Base-by-base conservation (phyloP, 352 stramenopile species). In the Discostella stelligera region DNA sequence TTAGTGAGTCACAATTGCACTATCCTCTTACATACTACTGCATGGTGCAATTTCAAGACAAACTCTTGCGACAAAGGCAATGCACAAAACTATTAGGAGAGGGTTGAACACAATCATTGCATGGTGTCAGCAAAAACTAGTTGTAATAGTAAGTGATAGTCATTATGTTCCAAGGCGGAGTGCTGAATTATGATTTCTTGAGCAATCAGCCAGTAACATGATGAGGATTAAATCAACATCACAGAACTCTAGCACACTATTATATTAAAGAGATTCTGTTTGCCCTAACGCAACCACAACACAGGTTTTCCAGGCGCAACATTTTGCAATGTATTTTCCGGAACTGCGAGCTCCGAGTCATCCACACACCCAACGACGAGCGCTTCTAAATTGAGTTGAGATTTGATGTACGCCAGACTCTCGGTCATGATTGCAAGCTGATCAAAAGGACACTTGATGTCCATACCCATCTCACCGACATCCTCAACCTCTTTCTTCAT, bases 391-490 rank as follows among this genome's bases (percentile, higher is more conserved):
- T 97, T 93, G 14, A 98, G 89, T 80, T 92, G 86, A 46, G 77
- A 69, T 55, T 86, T 87, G 55, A 94, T 84, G 86, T 98, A 98
- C 50, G 92, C 73, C 77, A 96, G 92, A 89, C 96, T 97, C 71
- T 90, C 91, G 27, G 91, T 84, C 62, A 98, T 88, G 74, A 98
- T 95, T 9, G 89, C 89, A 86, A 94, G 94, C 81, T 98, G 95
- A 88, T 98, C 95, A 85, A 98, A 98, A 23, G 96, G 95, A 84
- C 98, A 94, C 84, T 93, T 92, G 49, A 97, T 89, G 73, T 98
- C 96, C 64, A 98, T 89, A 39, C 95, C 95, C 66, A 97, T 94
- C 53, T 91, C 83, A 62, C 96, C 96, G 68, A 96, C 94, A 67
- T 98, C 89, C 59, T 94, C 85, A 23, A 93, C 94, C 79, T 98